Percentiles rank a stretch among this genome's conserved stretches.
Evolutionary conservation across 306 rosid genomes (phyloP).

Genomic region (Rubus parviflorus): DNA sequence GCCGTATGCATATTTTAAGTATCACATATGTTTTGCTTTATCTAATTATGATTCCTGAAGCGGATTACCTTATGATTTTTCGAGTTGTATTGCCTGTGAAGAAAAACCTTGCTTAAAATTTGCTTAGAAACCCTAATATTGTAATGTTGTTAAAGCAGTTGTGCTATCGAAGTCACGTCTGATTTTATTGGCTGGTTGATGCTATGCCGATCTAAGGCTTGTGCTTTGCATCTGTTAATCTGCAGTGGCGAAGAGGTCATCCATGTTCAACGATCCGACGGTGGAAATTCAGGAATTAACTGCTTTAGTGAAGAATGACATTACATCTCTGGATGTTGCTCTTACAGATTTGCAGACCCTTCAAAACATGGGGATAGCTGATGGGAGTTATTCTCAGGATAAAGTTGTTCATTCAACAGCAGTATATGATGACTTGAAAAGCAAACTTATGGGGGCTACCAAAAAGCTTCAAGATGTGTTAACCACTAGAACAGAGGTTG

Average conservation of each 20-base stretch:
- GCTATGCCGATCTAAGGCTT: slow-evolving; percentile 1
- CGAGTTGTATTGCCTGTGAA: neutral
- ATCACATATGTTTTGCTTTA: neutral
- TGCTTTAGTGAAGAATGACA: slow-evolving; percentile 71
- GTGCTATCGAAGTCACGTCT: neutral
- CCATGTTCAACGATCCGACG: slow-evolving; percentile 83
- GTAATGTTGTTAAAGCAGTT: neutral
- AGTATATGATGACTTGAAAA: slow-evolving; percentile 83
- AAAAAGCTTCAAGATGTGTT: slow-evolving; percentile 80
- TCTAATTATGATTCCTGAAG: neutral
- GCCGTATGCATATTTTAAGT: neutral
- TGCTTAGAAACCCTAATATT: neutral
- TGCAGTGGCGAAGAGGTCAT: slow-evolving; percentile 86
- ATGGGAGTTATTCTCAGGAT: slow-evolving; percentile 76
- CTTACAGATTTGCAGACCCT: slow-evolving; percentile 76
- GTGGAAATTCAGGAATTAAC: slow-evolving; percentile 84
- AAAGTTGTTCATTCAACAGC: slow-evolving; percentile 80
- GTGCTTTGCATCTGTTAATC: slow-evolving; percentile 4
- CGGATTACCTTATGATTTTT: neutral
- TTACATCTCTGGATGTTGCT: slow-evolving; percentile 77
- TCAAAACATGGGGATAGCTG: slow-evolving; percentile 70
- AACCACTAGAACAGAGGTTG: slow-evolving; percentile 82
- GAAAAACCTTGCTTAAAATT: neutral
- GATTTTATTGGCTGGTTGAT: neutral
- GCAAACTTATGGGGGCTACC: slow-evolving; percentile 82